A percentile compares a stretch with the other conserved stretches of the same genome.
These are phyloP conservation scores for Candida glucosophila DNA, from an alignment of 1,139 yeast species.

Conservation along the genomic window DNA sequence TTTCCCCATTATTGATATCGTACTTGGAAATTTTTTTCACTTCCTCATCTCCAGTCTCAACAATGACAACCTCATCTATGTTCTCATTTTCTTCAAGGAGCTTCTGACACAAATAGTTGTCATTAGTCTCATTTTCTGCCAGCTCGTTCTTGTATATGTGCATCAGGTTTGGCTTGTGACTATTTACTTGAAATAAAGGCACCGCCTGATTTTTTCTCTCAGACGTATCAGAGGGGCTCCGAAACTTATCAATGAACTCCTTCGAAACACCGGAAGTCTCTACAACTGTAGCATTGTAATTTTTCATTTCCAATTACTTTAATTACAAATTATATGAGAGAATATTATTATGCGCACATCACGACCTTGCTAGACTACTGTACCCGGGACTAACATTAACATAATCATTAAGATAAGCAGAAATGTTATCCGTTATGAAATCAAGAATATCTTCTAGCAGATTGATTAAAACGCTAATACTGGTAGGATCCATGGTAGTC, in stretches of 20 bases:
- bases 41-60: conserved; percentile 2
- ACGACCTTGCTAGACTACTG: conserved; percentile 33
- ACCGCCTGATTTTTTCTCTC: conserved; percentile 2
- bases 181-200: conserved; percentile 2
- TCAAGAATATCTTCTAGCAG: conserved; percentile 46
- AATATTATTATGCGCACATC: no score
- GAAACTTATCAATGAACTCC: not conserved
- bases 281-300: conserved; percentile 4
- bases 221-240: not conserved
- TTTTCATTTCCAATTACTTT: not conserved
- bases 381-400: conserved; percentile 58
- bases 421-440: conserved; percentile 41
- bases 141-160: conserved; percentile 3
- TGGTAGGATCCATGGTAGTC: conserved; percentile 73
- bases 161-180: conserved; percentile 1
- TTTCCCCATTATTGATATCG: conserved; percentile 2
- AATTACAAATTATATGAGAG: no score
- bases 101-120: conserved; percentile 3
- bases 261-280: conserved; percentile 2
- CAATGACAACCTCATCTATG: conserved; percentile 2
- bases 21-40: conserved; percentile 2
- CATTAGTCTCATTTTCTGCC: conserved; percentile 1
- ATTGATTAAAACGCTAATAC: conserved; percentile 41
- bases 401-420: conserved; percentile 36
- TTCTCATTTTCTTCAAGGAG: conserved; percentile 1